These are phyloP conservation scores for Sclerotinia sclerotiorum DNA, from an alignment of 2,329 filamentous ascomycete species.

Conservation along the genomic window DNA sequence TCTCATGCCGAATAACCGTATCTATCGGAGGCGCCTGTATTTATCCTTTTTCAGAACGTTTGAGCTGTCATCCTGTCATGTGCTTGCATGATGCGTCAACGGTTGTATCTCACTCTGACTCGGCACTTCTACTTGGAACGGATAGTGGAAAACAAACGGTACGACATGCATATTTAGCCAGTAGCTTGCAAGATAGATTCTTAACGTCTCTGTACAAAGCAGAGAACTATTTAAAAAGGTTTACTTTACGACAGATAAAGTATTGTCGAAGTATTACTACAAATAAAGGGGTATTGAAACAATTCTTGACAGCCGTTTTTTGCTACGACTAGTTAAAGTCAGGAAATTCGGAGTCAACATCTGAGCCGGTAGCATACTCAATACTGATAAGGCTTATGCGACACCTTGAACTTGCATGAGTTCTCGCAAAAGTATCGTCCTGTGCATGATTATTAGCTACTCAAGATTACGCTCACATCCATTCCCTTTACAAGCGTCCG, in stretches of 20 bases:
- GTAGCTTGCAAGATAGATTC: neutral
- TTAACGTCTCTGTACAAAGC: neutral
- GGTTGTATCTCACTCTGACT: neutral
- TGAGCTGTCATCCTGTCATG: neutral
- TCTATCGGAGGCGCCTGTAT: neutral
- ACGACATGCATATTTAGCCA: neutral
- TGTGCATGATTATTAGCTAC: constrained; percentile 1
- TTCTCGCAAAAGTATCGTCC: neutral
- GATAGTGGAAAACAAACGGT: neutral
- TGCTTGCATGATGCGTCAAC: neutral
- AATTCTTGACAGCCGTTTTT: neutral
- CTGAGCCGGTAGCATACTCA: neutral
- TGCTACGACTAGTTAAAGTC: neutral
- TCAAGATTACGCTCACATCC: neutral
- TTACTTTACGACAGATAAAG: neutral
- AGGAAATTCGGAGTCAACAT: neutral
- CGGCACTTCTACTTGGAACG: neutral
- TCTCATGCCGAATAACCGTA: too few species aligned
- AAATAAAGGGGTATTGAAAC: neutral
- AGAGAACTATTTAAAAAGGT: neutral
- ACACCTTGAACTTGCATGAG: constrained; percentile 19
- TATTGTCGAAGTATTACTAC: neutral
- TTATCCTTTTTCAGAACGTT: neutral
- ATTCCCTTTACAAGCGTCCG: neutral
- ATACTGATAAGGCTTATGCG: constrained; percentile 20